Conservation (phyloP, 148 eudicot genomes). For the Polygonum aviculare region DNA sequence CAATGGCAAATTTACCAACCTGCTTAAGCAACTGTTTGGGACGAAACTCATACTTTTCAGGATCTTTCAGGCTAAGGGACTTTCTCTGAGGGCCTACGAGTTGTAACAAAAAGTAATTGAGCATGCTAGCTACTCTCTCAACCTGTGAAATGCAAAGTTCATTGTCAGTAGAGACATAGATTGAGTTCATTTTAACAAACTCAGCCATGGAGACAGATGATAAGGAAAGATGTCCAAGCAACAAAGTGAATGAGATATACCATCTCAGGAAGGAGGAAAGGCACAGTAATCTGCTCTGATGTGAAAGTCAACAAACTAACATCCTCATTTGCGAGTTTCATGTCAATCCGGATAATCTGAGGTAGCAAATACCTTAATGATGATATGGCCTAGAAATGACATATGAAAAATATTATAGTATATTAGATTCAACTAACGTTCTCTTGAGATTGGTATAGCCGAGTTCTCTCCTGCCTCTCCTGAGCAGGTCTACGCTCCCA, state of each 20-base stretch:
- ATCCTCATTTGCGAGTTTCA: slow-evolving; percentile 98
- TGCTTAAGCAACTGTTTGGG: slow-evolving; percentile 88
- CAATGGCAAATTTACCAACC: slow-evolving; percentile 29
- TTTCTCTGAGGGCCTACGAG: slow-evolving; percentile 96
- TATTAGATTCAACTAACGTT: slow-evolving; percentile 47
- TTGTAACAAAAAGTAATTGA: slow-evolving; percentile 87
- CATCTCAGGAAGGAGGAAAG: slow-evolving; percentile 93
- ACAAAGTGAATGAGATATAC: slow-evolving; percentile 24
- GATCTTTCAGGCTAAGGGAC: slow-evolving; percentile 87
- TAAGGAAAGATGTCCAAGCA: not conserved
- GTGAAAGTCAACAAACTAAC: slow-evolving; percentile 90
- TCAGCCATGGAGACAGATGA: not conserved
- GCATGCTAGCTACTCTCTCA: slow-evolving; percentile 97
- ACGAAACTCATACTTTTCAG: slow-evolving; percentile 94
- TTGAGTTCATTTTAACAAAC: not conserved
- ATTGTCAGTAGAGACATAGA: not conserved
- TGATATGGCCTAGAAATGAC: not conserved
- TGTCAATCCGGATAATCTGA: slow-evolving; percentile 87
- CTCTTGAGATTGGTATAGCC: slow-evolving; percentile 84
- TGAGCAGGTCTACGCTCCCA: slow-evolving; percentile 93
- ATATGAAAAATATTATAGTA: not conserved
- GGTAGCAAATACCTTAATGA: slow-evolving; percentile 13
- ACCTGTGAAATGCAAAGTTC: slow-evolving; percentile 40
- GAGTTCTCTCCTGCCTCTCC: slow-evolving; percentile 98
- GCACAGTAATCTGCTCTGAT: slow-evolving; percentile 85